A percentile compares a stretch with the other conserved stretches of the same genome.
Conservation (phyloP, 306 rosid species). For the Abrus precatorius region DNA sequence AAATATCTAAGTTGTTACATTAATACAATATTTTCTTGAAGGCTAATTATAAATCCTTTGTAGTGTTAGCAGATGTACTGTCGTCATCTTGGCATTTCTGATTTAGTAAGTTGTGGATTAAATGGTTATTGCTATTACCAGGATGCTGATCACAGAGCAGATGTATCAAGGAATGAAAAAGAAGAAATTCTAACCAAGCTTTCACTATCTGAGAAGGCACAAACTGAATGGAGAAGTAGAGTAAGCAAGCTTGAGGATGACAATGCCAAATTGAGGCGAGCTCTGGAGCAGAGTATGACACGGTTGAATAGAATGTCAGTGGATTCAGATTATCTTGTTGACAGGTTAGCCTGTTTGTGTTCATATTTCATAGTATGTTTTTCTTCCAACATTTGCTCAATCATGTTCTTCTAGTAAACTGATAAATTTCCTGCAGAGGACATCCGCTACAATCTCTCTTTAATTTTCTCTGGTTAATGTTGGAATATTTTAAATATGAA, state of each 20-base stretch:
- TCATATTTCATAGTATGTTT: not conserved
- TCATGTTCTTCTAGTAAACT: conserved; percentile 7
- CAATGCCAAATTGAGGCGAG: conserved; percentile 81
- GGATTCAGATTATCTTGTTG: conserved; percentile 91
- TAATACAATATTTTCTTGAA: not conserved
- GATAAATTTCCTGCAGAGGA: not conserved
- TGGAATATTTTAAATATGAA: conserved; percentile 11
- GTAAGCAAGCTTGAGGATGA: conserved; percentile 88
- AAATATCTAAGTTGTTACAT: not conserved
- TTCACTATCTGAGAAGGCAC: conserved; percentile 70
- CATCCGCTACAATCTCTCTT: not conserved
- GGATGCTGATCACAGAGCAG: conserved; percentile 76
- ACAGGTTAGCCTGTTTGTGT: conserved; percentile 64
- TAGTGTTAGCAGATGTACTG: not conserved
- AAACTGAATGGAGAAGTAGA: conserved; percentile 77
- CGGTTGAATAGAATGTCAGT: conserved; percentile 91
- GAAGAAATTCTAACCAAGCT: conserved; percentile 73
- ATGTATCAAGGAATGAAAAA: conserved; percentile 62
- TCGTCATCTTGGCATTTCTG: not conserved
- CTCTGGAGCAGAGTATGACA: conserved; percentile 91
- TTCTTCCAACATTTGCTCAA: conserved; percentile 1
- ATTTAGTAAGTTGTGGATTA: conserved; percentile 5
- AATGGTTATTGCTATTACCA: conserved; percentile 48
- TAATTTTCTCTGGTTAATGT: not conserved
- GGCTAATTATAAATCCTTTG: not conserved